Conservation (phyloP, 441 rosid species). For the Corymbia calophylla region DNA sequence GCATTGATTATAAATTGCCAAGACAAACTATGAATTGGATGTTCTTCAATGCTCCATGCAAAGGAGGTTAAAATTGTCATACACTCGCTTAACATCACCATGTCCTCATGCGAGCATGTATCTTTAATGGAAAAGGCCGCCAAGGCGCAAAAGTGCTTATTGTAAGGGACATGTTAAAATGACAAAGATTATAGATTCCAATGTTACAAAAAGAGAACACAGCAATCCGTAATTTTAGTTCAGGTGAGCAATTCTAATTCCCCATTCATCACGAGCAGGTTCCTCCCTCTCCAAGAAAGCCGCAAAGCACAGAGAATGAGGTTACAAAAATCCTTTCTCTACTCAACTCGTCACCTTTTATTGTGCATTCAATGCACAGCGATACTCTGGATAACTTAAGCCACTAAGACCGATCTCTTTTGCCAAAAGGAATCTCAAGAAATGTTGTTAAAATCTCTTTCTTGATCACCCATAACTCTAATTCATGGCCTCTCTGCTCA, state of each 20-base stretch:
- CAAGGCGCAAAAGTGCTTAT: not conserved
- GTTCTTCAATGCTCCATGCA: not conserved
- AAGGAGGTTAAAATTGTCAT: not conserved
- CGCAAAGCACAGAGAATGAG: not conserved
- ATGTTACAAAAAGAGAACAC: not conserved
- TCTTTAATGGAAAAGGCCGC: not conserved
- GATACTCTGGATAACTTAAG: not conserved
- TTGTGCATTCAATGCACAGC: not conserved
- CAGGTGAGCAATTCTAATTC: not conserved
- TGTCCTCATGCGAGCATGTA: not conserved
- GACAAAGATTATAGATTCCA: not conserved
- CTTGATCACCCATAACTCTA: not conserved
- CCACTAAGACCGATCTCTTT: not conserved
- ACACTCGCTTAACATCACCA: not conserved
- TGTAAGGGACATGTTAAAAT: not conserved
- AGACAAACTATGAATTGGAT: not conserved
- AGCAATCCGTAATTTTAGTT: not conserved
- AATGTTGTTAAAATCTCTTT: not conserved
- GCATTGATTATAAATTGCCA: not conserved
- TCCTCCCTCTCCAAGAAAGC: not conserved
- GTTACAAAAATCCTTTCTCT: not conserved
- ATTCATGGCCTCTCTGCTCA: not conserved
- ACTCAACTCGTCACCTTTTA: not conserved
- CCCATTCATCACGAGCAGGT: not conserved
- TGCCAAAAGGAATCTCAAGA: not conserved